Base-by-base conservation (phyloP, 805 yeast species). In the Wickerhamiella musiphila region DNA sequence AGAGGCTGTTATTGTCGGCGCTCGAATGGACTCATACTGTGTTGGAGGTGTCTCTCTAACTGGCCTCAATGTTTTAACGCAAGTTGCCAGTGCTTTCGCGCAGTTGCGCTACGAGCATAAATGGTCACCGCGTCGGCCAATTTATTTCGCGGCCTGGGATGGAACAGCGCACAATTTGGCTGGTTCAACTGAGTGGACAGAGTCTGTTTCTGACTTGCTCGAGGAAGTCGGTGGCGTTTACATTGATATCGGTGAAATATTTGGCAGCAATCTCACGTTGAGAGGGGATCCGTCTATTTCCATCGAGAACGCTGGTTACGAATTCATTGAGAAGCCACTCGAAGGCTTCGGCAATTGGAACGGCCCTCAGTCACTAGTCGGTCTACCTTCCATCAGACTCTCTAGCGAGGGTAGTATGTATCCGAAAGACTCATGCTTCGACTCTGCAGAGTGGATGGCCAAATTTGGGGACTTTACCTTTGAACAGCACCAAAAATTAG, bases 111-210 rank as follows among this genome's bases (percentile, higher is more conserved):
- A 69, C 32, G 60, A 71, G 23, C 65, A 64, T 43, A 70, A 73
- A 37, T 84, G 95, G 95, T 58, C 61, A 28, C 95, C 96, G 0
- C 52, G 82, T 24, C 66, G 96, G 50, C 64, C 84, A 3, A 73
- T 84, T 10, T 74, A 75, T 46, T 83, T 84, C 55, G 70, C 71
- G 0, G 78, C 93, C 1, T 82, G 78, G 58, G 93, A 84, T 45
- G 94, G 78, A 1, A 58, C 77, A 0, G 71, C 73, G 38, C 82
- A 76, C 46, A 83, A 83, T 48, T 57, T 64, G 42, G 93, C 90
- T 0, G 96, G 96, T 0, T 63, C 79, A n/a, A 64, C 83, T 0
- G 86, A 77, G 45, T 72, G 84, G 65, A 61, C 74, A 5, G 78
- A 76, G 42, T 56, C 61, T 23, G 64, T 65, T 35, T 50, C 57